Evolutionary conservation across 495 filamentous ascomycete species (phyloP).

Genomic region (Podospora didyma): DNA sequence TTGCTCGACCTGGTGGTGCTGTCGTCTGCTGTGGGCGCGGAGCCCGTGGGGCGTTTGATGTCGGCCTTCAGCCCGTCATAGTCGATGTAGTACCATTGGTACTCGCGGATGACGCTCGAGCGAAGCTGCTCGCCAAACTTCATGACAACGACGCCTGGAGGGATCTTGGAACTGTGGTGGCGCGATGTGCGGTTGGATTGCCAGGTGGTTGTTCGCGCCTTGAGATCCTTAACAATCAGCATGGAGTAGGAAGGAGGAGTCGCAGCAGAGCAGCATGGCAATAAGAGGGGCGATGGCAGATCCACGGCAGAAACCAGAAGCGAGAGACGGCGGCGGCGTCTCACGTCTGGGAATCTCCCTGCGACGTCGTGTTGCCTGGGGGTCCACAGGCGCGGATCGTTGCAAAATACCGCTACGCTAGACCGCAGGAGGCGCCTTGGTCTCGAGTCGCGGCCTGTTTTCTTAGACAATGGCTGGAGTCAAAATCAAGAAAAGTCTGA

Average conservation of each 20-base stretch:
- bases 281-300: not conserved
- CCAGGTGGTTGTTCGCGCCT: slow-evolving; percentile 31
- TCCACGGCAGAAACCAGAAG: not conserved
- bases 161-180: slow-evolving; percentile 25
- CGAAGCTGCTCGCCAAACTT: slow-evolving; percentile 97
- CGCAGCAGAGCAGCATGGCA: not conserved
- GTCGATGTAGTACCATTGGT: slow-evolving; percentile 93
- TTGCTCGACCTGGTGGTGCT: slow-evolving; percentile 17
- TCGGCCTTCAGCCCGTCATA: slow-evolving; percentile 90
- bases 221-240: slow-evolving; percentile 50
- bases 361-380: not conserved
- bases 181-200: slow-evolving; percentile 18
- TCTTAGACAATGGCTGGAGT: too few relatives aligned
- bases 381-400: too few relatives aligned
- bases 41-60: slow-evolving; percentile 69
- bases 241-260: slow-evolving; percentile 20
- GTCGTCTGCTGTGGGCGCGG: slow-evolving; percentile 26
- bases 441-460: too few relatives aligned
- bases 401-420: too few relatives aligned
- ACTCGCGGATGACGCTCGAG: slow-evolving; percentile 90
- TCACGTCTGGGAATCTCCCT: not conserved
- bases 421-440: too few relatives aligned
- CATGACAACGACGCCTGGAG: slow-evolving; percentile 45
- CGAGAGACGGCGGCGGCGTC: not conserved
- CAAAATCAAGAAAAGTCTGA: not conserved